Base-by-base conservation (phyloP, 2,329 filamentous ascomycete species). In the Scleromitrula shiraiana region DNA sequence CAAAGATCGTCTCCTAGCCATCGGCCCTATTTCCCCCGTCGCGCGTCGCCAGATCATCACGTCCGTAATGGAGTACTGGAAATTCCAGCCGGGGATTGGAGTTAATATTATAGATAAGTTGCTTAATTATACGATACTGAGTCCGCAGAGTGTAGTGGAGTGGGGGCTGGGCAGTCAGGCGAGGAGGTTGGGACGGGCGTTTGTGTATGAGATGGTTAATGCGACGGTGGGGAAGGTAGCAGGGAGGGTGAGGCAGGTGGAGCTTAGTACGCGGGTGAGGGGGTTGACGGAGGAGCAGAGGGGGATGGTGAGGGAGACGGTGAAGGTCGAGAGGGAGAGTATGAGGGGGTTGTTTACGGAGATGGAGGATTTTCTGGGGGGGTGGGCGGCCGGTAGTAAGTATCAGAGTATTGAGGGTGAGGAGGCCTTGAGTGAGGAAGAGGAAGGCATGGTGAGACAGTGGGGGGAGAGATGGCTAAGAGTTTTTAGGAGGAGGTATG, bases 41-140 rank as follows among this genome's bases (percentile, higher is more conserved):
- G 89, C 88, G 1, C 81, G 89, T 33, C 78, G 82, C 35, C 93
- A 98, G 67, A 95, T 98, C 61, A 86, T 97, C 58, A 80, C 83
- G 5, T 87, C 87, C 4, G 89, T 97, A 32, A 87, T 96, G 72
- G 76, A 82, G 33, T 98, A 96, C 71, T 98, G 93, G 93, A 78
- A 79, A 39, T 83, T 91, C 26, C 91, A 98, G 60, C 89, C 91
- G 0, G 93, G 93, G 51, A 83, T 94, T 36, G 93, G 89, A 3
- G 80, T 97, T 57, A 87, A 86, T 58, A 95, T 98, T 59, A 78
- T 97, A 50, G 91, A 97, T 72, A 97, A 97, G 68, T 77, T 98
- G 5, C 82, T 98, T 58, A 98, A 97, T 70, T 98, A 96, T 70
- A 90, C 87, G 12, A 95, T 98, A 59, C 75, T 98, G 29, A 89